Conservation (phyloP, 2,329 filamentous ascomycete genomes). For the Metarhizium rileyi region DNA sequence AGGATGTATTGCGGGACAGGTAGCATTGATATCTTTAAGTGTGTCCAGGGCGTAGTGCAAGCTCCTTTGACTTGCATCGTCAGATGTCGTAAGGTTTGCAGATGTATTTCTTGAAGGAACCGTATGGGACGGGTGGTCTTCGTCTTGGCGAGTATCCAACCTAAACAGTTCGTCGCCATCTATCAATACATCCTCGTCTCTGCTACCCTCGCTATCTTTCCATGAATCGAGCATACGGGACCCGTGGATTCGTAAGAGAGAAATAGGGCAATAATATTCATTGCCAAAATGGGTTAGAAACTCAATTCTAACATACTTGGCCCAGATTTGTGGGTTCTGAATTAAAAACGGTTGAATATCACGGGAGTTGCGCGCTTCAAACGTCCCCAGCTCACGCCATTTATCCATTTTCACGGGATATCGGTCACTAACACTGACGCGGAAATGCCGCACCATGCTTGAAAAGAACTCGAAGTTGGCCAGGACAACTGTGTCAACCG, state of each 20-base stretch:
- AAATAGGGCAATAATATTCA: constrained; percentile 93
- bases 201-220: constrained; percentile 65
- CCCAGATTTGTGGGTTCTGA: constrained; percentile 93
- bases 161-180: constrained; percentile 12
- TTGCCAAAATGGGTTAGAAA: constrained; percentile 91
- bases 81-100: not conserved
- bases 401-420: constrained; percentile 89
- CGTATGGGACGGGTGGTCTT: not conserved
- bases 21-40: not conserved
- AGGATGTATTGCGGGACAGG: not conserved
- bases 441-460: constrained; percentile 86
- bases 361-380: constrained; percentile 83
- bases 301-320: constrained; percentile 84
- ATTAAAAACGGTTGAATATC: constrained; percentile 91
- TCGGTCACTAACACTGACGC: constrained; percentile 84
- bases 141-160: not conserved
- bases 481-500: constrained; percentile 92
- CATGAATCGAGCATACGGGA: constrained; percentile 94
- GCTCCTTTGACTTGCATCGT: not conserved
- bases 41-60: not conserved
- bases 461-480: constrained; percentile 99
- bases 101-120: not conserved
- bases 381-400: constrained; percentile 82
- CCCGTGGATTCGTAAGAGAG: constrained; percentile 82
- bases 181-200: constrained; percentile 50